Conservation (phyloP, 129 eudicot genomes). For the Escallonia herrerae region DNA sequence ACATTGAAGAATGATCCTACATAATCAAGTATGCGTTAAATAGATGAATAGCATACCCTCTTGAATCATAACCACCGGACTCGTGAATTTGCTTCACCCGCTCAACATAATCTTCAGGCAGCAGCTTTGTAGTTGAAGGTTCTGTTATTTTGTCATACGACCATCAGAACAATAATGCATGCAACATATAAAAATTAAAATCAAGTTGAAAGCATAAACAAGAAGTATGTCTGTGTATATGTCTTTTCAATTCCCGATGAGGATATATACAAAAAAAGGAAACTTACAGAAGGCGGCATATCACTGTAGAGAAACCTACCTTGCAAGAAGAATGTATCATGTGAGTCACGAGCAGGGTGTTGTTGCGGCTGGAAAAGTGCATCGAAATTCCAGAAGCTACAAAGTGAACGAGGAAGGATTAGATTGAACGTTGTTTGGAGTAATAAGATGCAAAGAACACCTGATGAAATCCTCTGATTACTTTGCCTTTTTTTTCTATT, state of each 20-base stretch:
- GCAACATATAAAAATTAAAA: constrained; percentile 1
- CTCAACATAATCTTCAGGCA: constrained; percentile 95
- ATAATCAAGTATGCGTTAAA: background rate
- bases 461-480: background rate
- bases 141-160: constrained; percentile 33
- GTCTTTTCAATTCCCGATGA: too few species aligned
- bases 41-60: constrained; percentile 54
- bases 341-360: constrained; percentile 99
- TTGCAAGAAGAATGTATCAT: constrained; percentile 87
- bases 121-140: constrained; percentile 79
- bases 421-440: background rate
- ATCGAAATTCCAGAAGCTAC: constrained; percentile 97
- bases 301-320: constrained; percentile 30
- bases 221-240: too few species aligned
- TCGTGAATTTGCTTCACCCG: constrained; percentile 88
- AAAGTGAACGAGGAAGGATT: background rate
- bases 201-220: background rate
- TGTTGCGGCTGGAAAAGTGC: constrained; percentile 99
- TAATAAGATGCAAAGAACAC: background rate
- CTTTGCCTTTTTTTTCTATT: too few species aligned
- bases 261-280: too few species aligned
- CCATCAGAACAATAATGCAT: background rate
- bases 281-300: too few species aligned
- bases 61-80: constrained; percentile 89
- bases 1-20: too few species aligned